phyloP scores from a whole-genome alignment of 306 rosid genomes.

The Rubus idaeus region DNA sequence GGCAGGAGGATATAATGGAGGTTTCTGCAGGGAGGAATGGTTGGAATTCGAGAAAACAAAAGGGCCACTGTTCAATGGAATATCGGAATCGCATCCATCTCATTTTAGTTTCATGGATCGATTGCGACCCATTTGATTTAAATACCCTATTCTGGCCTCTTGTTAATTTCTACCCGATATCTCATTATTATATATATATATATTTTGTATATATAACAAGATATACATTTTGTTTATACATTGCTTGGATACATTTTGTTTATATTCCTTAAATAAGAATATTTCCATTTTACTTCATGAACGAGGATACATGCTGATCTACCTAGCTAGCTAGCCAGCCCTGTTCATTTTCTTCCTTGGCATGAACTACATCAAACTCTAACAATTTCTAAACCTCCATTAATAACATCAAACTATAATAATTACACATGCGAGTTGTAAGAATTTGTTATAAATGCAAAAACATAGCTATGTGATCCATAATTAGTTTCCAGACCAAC shows the following conservation, averaged over 20 bases:
- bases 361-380: background rate
- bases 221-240: background rate
- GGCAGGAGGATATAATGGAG: conserved; percentile 37
- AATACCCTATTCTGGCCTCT: conserved; percentile 29
- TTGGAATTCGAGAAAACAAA: conserved; percentile 67
- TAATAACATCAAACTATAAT: too few species aligned
- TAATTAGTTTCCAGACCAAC: background rate
- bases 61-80: conserved; percentile 50
- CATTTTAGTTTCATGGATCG: conserved; percentile 16
- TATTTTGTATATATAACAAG: background rate
- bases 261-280: conserved; percentile 45
- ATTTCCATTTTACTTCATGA: conserved; percentile 58
- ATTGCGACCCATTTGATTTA: conserved; percentile 49
- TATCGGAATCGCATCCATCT: conserved; percentile 42
- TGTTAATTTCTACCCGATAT: conserved; percentile 30
- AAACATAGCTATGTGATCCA: too few species aligned
- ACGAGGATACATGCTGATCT: conserved; percentile 32
- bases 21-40: conserved; percentile 50
- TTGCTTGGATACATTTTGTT: background rate
- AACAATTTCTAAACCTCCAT: too few species aligned
- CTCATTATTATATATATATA: too few species aligned
- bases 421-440: background rate
- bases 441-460: background rate
- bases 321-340: background rate
- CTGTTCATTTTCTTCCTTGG: background rate